Base-by-base conservation (phyloP, 2,329 filamentous ascomycete genomes). In the Aphanoascus verrucosus region DNA sequence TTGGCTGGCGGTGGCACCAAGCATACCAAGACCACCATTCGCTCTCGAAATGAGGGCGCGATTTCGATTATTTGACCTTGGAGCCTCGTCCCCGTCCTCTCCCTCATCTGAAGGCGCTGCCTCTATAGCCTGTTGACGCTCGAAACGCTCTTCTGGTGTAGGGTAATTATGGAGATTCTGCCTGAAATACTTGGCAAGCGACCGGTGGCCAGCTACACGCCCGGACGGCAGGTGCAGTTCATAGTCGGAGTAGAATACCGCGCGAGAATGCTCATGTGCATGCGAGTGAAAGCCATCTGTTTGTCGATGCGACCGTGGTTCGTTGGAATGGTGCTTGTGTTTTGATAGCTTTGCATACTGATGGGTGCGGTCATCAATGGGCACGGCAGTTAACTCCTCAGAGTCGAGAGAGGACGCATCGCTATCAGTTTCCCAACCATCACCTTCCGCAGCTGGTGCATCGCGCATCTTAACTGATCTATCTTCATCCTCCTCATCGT, bases 351-450 rank as follows among this genome's bases (percentile, higher is more conserved):
- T 80, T 63, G 86, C 83, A 66, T 85, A 87, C 59, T 86, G 83
- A 62, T 85, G 80, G 47, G 80, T 76, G 59, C 82, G 80, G 44
- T 81, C 77, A 58, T 91, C 86, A 32, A 88, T 84, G 1, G 86
- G 86, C 6, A 94, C 82, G 7, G 85, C 82, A 4, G 83, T 85
- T 41, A 94, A 81, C 61, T 95, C 88, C 52, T 86, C 86, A 0
- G 88, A 93, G 59, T 90, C 88, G 35, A 94, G 77, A 9, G 88
- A 94, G 1, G 90, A 95, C n/a, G 80, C 84, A 8, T 86, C 89
- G 59, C 85, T 89, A 67, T 97, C 93, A 0, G 90, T 96, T 71
- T 98, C 93, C 91, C 93, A 97, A 43, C 88, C 89, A 42, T 91
- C 88, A 19, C 83, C 81, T 4, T 81, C 80, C 1, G 79, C 81